phyloP scores from a whole-genome alignment of 768 basidiomycete genomes.

The Pleurotus giganteus region DNA sequence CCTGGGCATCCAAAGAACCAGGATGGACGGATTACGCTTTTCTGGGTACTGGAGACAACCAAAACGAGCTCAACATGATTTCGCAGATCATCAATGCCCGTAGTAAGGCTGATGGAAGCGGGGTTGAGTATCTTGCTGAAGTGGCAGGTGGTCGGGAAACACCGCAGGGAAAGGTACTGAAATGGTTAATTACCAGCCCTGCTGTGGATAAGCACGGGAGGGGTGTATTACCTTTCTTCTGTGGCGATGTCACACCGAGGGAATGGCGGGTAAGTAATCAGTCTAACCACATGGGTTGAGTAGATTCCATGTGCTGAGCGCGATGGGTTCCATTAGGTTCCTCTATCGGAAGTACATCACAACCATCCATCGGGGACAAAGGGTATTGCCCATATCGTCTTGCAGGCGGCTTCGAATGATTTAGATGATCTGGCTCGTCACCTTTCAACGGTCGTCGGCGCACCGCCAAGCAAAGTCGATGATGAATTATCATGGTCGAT shows the following conservation, averaged over 20 bases:
- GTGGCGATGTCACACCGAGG: constrained; percentile 68
- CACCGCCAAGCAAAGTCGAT: constrained; percentile 26
- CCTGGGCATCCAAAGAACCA: constrained; percentile 51
- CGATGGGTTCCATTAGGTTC: not conserved
- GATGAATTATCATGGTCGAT: constrained; percentile 40
- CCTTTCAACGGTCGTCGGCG: constrained; percentile 49
- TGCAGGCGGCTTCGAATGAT: constrained; percentile 32
- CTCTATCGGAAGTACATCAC: constrained; percentile 32
- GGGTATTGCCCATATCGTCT: constrained; percentile 48
- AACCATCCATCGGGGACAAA: constrained; percentile 48
- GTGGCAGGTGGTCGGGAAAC: constrained; percentile 52
- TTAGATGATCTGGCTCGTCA: constrained; percentile 33
- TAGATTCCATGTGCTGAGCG: not conserved
- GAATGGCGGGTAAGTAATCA: constrained; percentile 47
- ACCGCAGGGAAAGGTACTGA: constrained; percentile 50
- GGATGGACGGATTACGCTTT: constrained; percentile 74
- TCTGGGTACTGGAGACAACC: constrained; percentile 47
- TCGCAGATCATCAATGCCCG: constrained; percentile 56
- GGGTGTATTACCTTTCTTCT: constrained; percentile 64
- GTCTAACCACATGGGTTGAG: not conserved
- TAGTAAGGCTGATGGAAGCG: constrained; percentile 34
- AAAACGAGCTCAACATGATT: constrained; percentile 29
- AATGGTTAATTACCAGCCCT: constrained; percentile 57
- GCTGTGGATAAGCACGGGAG: constrained; percentile 14
- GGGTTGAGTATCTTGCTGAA: constrained; percentile 42